phyloP scores from a whole-genome alignment of 2,329 filamentous ascomycete species.

The Monascus ruber region DNA sequence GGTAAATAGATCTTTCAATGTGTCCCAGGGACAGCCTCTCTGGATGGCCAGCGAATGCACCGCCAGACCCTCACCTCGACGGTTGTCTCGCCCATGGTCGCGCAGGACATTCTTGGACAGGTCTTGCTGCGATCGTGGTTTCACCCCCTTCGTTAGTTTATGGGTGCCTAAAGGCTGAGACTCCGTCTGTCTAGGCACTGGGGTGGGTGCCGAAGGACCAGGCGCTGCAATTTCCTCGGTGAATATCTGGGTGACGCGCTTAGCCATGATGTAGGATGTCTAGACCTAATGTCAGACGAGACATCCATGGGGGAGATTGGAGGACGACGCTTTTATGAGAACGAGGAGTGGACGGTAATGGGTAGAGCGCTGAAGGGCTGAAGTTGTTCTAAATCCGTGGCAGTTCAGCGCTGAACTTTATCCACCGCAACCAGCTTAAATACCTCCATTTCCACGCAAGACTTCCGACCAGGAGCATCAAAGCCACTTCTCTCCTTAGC shows the following conservation, averaged over 20 bases:
- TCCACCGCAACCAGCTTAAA: constrained; percentile 4
- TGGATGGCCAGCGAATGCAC: constrained; percentile 2
- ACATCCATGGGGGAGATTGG: constrained; percentile 4
- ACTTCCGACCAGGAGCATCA: not conserved
- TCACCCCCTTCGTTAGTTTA: not conserved
- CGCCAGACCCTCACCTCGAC: constrained; percentile 1
- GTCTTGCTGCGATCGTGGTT: not conserved
- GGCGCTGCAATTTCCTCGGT: not conserved
- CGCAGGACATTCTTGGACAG: constrained; percentile 1
- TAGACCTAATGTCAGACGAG: constrained; percentile 3
- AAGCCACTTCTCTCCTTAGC: too few relatives aligned
- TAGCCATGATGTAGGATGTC: constrained; percentile 4
- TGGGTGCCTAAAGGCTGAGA: constrained; percentile 3
- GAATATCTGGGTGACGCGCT: not conserved
- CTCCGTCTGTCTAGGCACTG: constrained; percentile 3
- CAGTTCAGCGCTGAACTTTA: constrained; percentile 5
- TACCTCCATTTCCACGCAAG: constrained; percentile 4
- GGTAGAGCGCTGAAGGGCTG: too few relatives aligned
- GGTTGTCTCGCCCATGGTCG: not conserved
- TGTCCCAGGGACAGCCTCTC: constrained; percentile 6
- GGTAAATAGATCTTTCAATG: constrained; percentile 7
- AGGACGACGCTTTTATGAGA: not conserved
- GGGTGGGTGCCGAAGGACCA: constrained; percentile 2
- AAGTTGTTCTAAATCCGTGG: too few relatives aligned
- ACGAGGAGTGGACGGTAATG: too few relatives aligned